Conservation (phyloP, 306 rosid genomes). For the Castanea crenata region DNA sequence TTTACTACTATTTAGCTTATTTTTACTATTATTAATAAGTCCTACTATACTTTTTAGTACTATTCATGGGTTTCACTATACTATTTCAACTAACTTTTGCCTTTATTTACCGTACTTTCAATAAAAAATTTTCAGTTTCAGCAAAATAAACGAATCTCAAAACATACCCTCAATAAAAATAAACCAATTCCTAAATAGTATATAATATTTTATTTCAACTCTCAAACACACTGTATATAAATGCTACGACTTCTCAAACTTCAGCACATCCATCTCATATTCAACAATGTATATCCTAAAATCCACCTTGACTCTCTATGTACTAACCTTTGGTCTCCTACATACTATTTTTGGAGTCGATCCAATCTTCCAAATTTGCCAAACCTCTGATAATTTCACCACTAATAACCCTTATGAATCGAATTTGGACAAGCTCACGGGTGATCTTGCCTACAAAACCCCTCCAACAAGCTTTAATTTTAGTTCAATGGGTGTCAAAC, state of each 20-base stretch:
- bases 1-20: too few relatives aligned
- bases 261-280: background rate
- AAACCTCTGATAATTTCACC: background rate
- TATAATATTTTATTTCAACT: background rate
- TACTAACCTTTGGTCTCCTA: background rate
- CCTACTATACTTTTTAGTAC: too few relatives aligned
- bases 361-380: background rate
- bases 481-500: background rate
- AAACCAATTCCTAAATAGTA: background rate
- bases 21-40: too few relatives aligned
- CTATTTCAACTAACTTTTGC: too few relatives aligned
- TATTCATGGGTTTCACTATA: too few relatives aligned
- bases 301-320: background rate
- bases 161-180: too few relatives aligned
- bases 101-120: too few relatives aligned
- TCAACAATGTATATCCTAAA: background rate
- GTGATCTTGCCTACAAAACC: background rate
- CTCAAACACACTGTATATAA: background rate
- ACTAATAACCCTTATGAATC: background rate
- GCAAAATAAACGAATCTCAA: too few relatives aligned
- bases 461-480: background rate
- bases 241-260: background rate
- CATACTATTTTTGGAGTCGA: background rate
- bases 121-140: too few relatives aligned
- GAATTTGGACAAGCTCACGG: constrained; percentile 6